Conservation (phyloP, 202 grass and related monocot species). For the Bolboschoenoplectus hybrid region DNA sequence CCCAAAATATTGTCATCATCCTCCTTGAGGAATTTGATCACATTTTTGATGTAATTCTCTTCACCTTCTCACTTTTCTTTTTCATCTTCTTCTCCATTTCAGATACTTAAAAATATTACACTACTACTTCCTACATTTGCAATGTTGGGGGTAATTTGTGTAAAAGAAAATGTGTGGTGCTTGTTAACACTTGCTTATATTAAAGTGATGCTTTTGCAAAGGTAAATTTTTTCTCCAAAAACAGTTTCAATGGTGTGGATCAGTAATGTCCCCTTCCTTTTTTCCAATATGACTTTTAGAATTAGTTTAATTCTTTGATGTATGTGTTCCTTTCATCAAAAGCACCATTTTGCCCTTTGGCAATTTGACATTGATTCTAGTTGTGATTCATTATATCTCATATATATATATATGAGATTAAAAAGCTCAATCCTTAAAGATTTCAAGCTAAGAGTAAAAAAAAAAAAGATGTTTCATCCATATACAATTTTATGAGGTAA, state of each 20-base stretch:
- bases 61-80: conserved; percentile 37
- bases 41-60: conserved; percentile 85
- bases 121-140: not conserved
- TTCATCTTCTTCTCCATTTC: not conserved
- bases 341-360: not conserved
- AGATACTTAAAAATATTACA: not conserved
- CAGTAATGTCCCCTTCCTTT: not conserved
- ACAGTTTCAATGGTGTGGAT: not conserved
- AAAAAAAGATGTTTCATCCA: not conserved
- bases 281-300: not conserved
- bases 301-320: not conserved
- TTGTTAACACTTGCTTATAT: not conserved
- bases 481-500: conserved; percentile 37
- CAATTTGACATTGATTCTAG: not conserved
- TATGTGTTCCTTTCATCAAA: not conserved
- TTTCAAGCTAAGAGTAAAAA: conserved; percentile 17
- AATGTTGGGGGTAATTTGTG: not conserved
- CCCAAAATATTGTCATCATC: conserved; percentile 94
- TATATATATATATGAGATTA: not conserved
- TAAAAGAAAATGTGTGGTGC: not conserved
- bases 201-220: not conserved
- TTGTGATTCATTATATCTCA: conserved; percentile 10
- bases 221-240: not conserved
- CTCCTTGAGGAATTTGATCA: conserved; percentile 92
- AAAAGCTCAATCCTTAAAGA: not conserved